Percentiles rank a stretch among this genome's conserved stretches.
Conservation (phyloP, 331 rosid genomes). For the Rhamnella rubrinervis region DNA sequence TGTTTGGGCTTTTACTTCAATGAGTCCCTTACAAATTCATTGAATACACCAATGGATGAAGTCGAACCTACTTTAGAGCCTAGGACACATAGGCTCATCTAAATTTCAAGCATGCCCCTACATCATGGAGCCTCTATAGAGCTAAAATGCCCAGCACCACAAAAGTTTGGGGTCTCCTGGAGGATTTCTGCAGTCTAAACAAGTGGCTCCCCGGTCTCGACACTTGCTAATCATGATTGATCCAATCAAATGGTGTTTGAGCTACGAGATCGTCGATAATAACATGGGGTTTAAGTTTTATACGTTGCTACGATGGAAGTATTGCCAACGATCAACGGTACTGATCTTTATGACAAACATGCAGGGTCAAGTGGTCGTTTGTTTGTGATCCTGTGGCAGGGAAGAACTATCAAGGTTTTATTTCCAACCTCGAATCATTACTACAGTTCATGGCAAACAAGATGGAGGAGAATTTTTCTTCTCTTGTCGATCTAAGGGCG, state of each 20-base stretch:
- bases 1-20: no score
- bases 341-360: not conserved
- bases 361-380: constrained; percentile 51
- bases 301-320: constrained; percentile 33
- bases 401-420: constrained; percentile 34
- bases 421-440: constrained; percentile 12
- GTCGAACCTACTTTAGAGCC: no score
- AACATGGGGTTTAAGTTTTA: constrained; percentile 56
- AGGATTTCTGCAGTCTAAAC: constrained; percentile 53
- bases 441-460: constrained; percentile 39
- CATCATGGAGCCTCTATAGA: constrained; percentile 20
- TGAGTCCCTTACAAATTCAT: no score
- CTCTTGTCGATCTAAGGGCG: not conserved
- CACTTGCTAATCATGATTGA: constrained; percentile 37
- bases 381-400: constrained; percentile 53
- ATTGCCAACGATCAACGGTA: not conserved
- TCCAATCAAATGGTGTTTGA: constrained; percentile 38
- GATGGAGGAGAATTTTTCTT: constrained; percentile 20
- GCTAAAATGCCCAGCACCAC: constrained; percentile 1
- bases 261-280: constrained; percentile 49
- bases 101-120: no score
- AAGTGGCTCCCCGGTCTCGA: constrained; percentile 43
- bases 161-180: constrained; percentile 33
- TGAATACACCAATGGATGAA: no score
- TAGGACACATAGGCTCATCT: no score